Conservation (phyloP, 768 basidiomycete genomes). For the Suillus subluteus region DNA sequence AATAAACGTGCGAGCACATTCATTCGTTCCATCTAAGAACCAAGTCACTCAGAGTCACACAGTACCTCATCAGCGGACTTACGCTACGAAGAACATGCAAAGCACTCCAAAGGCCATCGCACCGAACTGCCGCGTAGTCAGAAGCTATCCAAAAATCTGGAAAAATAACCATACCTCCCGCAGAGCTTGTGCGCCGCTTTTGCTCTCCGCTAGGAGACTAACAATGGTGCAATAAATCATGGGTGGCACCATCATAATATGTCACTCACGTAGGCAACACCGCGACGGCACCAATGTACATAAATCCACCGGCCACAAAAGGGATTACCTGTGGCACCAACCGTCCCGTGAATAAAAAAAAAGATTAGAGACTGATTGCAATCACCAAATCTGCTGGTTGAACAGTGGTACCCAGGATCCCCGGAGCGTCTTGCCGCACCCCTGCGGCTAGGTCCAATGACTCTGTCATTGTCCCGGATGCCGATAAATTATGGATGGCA, state of each 20-base stretch:
- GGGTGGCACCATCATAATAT: conserved; percentile 12
- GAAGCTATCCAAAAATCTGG: conserved; percentile 16
- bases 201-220: conserved; percentile 85
- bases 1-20: conserved; percentile 26
- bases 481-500: conserved; percentile 75
- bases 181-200: conserved; percentile 85
- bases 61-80: conserved; percentile 43
- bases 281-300: conserved; percentile 93
- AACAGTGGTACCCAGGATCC: conserved; percentile 83
- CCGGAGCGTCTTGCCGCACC: conserved; percentile 73
- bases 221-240: conserved; percentile 20
- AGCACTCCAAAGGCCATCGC: conserved; percentile 90
- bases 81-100: conserved; percentile 94
- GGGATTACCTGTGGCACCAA: conserved; percentile 69
- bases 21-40: conserved; percentile 78
- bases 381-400: conserved; percentile 77
- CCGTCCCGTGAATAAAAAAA: conserved; percentile 21
- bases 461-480: conserved; percentile 44
- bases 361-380: conserved; percentile 12
- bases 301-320: conserved; percentile 88
- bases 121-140: conserved; percentile 63
- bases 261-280: conserved; percentile 82
- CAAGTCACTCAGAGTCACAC: conserved; percentile 7
- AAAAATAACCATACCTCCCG: conserved; percentile 63
- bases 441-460: conserved; percentile 73